Base-by-base conservation (phyloP, 2,329 filamentous ascomycete species). In the Plenodomus lindquistii region DNA sequence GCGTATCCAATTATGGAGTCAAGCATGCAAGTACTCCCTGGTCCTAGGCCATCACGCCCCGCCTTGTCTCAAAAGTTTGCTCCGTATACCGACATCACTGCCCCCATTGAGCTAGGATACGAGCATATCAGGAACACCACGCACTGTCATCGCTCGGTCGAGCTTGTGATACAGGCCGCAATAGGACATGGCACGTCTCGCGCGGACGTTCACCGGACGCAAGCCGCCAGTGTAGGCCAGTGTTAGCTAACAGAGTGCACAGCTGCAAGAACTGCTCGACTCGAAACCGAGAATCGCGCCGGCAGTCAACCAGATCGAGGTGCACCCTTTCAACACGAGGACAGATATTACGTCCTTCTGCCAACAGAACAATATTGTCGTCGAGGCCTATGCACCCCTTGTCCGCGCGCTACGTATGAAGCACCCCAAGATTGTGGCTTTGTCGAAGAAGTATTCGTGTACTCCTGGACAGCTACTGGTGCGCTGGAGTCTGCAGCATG, bases 321-420 rank as follows among this genome's bases (percentile, higher is more conserved):
- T 92, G 1, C 88, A 93, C 53, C 89, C 88, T 0, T 94, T 93
- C 80, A 90, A 92, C 68, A 91, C 87, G 1, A 83, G 86, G 43
- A 78, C 77, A 0, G 78, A 80, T 31, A 91, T 94, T 54, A 81
- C 84, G 0, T 77, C 80, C 11, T 85, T 83, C 59, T 89, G 89
- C 63, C 78, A 82, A 47, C 74, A 82, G 51, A 76, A 92, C 55
- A 75, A 77, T 31, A 91, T 94, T 48, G 74, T 86, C 0, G 79
- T 94, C 1, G 85, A 94, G 72, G 89, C 90, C 0, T 95, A 94
- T 57, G 88, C 88, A 6, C 90, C 90, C 5, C 80, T 94, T 2
- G 89, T 85, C 2, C 80, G 87, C 42, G 88, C 83, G 0, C 77
- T 86, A 71, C 79, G 87, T 16, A 87, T 94, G 80, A 79, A 77